Evolutionary conservation across 768 basidiomycete genomes (phyloP), one percentile per base, ranked within the genome.

Genomic region (Suillus clintonianus): DNA sequence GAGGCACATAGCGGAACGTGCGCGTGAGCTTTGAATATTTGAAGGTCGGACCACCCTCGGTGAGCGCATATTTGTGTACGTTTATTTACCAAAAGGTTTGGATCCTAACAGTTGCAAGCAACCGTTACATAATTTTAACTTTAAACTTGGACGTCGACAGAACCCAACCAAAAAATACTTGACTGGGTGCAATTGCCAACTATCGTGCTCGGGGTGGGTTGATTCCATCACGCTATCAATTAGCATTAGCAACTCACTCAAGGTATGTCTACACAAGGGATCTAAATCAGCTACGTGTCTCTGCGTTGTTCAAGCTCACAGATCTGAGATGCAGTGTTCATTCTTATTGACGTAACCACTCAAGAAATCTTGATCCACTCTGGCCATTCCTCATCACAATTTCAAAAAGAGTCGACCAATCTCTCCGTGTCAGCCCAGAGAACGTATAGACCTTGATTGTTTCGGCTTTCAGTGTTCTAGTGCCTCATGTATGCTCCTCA

Each of bases 1-100:
- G 17, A 22, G 3, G n/a, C n/a, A n/a, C 43, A 6, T n/a, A 45
- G 39, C 14, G 39, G 39, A 41, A 41, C 39, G 37, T 37, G 34
- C 34, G 34, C 34, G 9, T 37, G 37, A 41, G 39, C 13, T 41
- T 41, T 39, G 14, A 14, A n/a, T n/a, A n/a, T n/a, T n/a, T n/a
- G n/a, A n/a, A n/a, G n/a, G n/a, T n/a, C n/a, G n/a, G n/a, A n/a
- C n/a, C n/a, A 39, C 39, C 39, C 42, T 43, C 42, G 42, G 42
- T 43, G n/a, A n/a, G n/a, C n/a, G n/a, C n/a, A n/a, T 17, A 22
- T 22, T 22, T 47, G 22, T 53, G 51, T 56, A 27, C 37, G 22
- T 39, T 56, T 56, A 5, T 56, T 56, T 56, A 27, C 37, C 24
- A 56, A 39, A 56, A 56, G 55, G 55, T 39, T 56, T 22, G 55